phyloP scores from a whole-genome alignment of 164 flowering plant genomes.

The Tinospora cordifolia region DNA sequence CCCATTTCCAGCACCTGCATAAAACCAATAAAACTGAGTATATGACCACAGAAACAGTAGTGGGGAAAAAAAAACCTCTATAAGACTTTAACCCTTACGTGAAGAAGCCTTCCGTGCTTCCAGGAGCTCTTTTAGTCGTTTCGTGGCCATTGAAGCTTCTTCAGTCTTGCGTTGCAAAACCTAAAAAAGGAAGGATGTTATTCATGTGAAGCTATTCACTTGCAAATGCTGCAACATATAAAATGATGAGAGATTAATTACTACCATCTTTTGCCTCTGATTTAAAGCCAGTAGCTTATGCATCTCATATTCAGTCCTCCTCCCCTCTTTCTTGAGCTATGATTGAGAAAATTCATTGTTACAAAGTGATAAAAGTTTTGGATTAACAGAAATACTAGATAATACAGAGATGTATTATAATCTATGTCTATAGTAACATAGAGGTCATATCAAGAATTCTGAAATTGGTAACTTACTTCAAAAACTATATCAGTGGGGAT shows the following conservation, averaged over 20 bases:
- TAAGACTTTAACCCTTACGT: constrained; percentile 35
- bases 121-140: constrained; percentile 79
- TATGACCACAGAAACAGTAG: neutral
- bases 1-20: constrained; percentile 50
- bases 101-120: constrained; percentile 79
- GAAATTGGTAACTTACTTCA: too few species aligned
- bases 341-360: constrained; percentile 8
- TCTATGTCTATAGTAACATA: too few species aligned
- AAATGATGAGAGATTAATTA: neutral
- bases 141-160: constrained; percentile 92
- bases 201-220: neutral
- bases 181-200: constrained; percentile 24
- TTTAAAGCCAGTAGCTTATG: constrained; percentile 88
- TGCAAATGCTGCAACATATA: neutral
- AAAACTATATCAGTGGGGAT: too few species aligned
- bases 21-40: constrained; percentile 1
- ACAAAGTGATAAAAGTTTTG: neutral
- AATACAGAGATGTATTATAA: neutral
- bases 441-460: too few species aligned
- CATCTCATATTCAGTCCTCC: constrained; percentile 98
- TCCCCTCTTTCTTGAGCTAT: constrained; percentile 96
- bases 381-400: neutral
- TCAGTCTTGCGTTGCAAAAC: constrained; percentile 95
- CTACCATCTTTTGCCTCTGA: constrained; percentile 95
- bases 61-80: neutral